Conservation (phyloP, 441 rosid genomes). For the Gossypium davidsonii region DNA sequence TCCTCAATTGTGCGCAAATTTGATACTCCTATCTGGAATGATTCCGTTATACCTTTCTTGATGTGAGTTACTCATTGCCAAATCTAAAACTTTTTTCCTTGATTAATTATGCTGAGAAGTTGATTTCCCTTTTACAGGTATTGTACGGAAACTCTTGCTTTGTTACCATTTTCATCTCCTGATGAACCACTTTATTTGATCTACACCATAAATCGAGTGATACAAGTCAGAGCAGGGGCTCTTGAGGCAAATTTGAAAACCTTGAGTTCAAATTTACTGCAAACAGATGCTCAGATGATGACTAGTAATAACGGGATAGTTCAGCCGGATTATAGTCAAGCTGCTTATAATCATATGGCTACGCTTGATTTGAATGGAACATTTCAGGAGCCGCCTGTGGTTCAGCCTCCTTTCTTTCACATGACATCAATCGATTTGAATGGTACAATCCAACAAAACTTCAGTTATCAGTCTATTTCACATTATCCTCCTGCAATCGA, state of each 20-base stretch:
- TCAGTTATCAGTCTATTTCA: constrained; percentile 28
- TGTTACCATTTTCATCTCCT: constrained; percentile 82
- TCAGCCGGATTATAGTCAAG: constrained; percentile 36
- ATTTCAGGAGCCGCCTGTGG: constrained; percentile 32
- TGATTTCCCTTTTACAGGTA: constrained; percentile 52
- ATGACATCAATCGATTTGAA: constrained; percentile 59
- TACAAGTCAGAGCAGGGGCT: constrained; percentile 92
- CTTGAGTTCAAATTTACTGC: constrained; percentile 45
- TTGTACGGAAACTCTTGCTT: constrained; percentile 89
- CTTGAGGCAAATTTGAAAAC: constrained; percentile 92
- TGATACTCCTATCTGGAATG: constrained; percentile 68
- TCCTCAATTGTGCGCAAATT: constrained; percentile 96
- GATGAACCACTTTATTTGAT: constrained; percentile 98
- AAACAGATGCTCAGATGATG: constrained; percentile 40
- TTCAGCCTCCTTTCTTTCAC: constrained; percentile 31
- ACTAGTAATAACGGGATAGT: constrained; percentile 39
- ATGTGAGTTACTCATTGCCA: constrained; percentile 50
- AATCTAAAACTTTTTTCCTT: constrained; percentile 7
- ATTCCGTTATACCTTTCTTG: constrained; percentile 61
- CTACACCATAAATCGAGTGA: constrained; percentile 79
- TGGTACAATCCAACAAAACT: constrained; percentile 50
- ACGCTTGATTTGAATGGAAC: constrained; percentile 59
- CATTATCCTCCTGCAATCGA: constrained; percentile 27
- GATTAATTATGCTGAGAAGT: constrained; percentile 13
- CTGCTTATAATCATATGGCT: constrained; percentile 27